These are phyloP conservation scores for Kwoniella bestiolae DNA, from an alignment of 768 basidiomycete species.

Conservation along the genomic window DNA sequence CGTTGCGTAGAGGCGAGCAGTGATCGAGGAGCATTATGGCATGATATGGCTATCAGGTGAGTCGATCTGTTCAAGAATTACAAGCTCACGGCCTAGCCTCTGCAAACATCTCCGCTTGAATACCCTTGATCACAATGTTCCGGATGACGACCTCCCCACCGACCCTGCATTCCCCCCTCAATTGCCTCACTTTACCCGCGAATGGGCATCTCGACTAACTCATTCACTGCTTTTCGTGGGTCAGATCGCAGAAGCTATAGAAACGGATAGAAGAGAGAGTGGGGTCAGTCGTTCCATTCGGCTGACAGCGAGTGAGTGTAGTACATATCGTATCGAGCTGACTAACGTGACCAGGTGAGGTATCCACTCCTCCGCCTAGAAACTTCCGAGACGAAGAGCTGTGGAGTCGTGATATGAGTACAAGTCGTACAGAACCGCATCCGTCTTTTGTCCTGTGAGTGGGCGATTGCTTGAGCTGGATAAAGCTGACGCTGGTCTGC, in stretches of 20 bases:
- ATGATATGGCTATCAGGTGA: conserved; percentile 18
- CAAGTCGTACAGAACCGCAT: not conserved
- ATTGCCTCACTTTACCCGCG: not conserved
- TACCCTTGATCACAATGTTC: not conserved
- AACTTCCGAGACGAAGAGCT: conserved; percentile 18
- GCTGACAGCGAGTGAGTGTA: not conserved
- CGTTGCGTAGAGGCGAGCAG: not conserved
- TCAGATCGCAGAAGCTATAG: conserved; percentile 4
- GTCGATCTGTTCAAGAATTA: not conserved
- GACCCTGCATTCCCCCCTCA: conserved; percentile 13
- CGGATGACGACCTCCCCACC: not conserved
- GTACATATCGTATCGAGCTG: not conserved
- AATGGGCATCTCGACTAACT: conserved; percentile 2
- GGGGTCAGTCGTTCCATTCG: not conserved
- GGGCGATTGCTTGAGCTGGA: too few species aligned
- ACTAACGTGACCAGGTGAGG: not conserved
- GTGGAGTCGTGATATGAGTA: not conserved
- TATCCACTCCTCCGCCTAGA: not conserved
- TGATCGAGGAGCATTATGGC: conserved; percentile 6
- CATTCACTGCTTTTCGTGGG: conserved; percentile 14
- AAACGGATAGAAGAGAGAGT: conserved; percentile 7
- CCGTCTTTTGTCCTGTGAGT: conserved; percentile 14
- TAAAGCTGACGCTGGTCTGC: not conserved
- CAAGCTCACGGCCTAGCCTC: not conserved
- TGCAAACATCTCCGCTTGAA: conserved; percentile 8